Base-by-base conservation (phyloP, 2,329 filamentous ascomycete species). In the Blumeriella jaapii region DNA sequence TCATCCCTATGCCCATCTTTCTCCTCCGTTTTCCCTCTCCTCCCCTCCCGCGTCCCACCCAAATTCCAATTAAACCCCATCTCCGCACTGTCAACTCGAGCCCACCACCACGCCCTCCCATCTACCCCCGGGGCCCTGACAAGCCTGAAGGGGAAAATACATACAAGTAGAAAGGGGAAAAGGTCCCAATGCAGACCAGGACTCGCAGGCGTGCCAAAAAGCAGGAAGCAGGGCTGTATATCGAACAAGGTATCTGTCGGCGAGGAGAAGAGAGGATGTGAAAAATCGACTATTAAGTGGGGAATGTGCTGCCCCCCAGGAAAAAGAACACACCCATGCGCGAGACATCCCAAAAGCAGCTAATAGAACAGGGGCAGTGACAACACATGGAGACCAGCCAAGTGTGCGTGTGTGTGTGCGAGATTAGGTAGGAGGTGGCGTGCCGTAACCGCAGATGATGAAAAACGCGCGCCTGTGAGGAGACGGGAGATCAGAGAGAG, bases 171-270 rank as follows among this genome's bases (percentile, higher is more conserved):
- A 42, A 32, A n/a, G 16, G 15, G 31, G 23, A 33, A 25, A 11
- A 19, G 19, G 26, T 26, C 31, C 31, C 12, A 16, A 26, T 33
- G 12, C 22, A 26, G 19, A 23, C 19, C 22, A 31, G 11, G 15
- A 13, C 30, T 18, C 23, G 31, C 22, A 33, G 22, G 6, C 11
- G 6, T 23, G 31, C 31, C 25, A 33, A 23, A 34, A 28, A 45
- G 35, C 34, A 46, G 20, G 12, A 41, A 36, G 16, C 34, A 37
- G 22, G 11, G 31, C 40, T 51, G 57, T 68, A 67, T 68, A 67
- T 71, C 62, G 66, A 70, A 71, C 68, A 71, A 71, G 67, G 68
- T 71, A 71, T 71, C 64, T 65, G 64, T 60, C 47, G 55, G 20
- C 29, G 37, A 44, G 36, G 43, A 39, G 39, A 44, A 25, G 37